A percentile compares a stretch with the other conserved stretches of the same genome.
Conservation (phyloP, 306 rosid species). For the Crotalaria pallida region DNA sequence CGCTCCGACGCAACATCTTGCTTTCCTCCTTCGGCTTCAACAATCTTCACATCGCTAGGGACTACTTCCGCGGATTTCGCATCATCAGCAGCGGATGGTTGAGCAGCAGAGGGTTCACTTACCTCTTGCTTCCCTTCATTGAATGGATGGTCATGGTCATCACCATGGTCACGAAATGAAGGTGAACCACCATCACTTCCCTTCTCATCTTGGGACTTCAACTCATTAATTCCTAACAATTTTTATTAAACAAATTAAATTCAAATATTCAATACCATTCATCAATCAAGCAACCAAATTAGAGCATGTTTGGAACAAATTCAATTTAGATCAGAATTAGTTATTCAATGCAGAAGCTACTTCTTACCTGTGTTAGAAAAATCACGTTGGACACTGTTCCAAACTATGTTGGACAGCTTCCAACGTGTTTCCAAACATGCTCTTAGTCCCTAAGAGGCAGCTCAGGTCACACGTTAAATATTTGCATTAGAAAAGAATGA, state of each 20-base stretch:
- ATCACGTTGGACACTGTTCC: too few relatives aligned
- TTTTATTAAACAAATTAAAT: slow-evolving; percentile 25
- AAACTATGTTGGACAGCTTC: too few relatives aligned
- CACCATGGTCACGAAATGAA: slow-evolving; percentile 29
- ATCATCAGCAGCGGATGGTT: slow-evolving; percentile 14
- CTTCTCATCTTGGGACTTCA: slow-evolving; percentile 58
- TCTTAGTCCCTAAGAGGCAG: too few relatives aligned
- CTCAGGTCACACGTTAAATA: too few relatives aligned
- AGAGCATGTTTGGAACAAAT: too few relatives aligned
- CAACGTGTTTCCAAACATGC: too few relatives aligned
- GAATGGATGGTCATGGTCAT: slow-evolving; percentile 24
- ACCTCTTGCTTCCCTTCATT: slow-evolving; percentile 34
- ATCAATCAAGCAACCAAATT: slow-evolving; percentile 16
- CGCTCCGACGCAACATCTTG: slow-evolving; percentile 32
- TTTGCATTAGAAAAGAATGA: too few relatives aligned
- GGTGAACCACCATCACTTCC: slow-evolving; percentile 64
- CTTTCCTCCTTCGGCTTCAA: slow-evolving; percentile 16
- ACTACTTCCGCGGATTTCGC: slow-evolving; percentile 29
- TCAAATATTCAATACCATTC: slow-evolving; percentile 1
- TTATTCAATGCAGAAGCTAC: too few relatives aligned
- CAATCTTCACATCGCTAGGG: slow-evolving; percentile 18
- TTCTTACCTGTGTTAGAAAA: too few relatives aligned
- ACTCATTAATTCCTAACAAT: slow-evolving; percentile 51
- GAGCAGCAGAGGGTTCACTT: slow-evolving; percentile 26
- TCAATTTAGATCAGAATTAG: too few relatives aligned